Base-by-base conservation (phyloP, 257 asterid species). In the Lithospermum erythrorhizon region DNA sequence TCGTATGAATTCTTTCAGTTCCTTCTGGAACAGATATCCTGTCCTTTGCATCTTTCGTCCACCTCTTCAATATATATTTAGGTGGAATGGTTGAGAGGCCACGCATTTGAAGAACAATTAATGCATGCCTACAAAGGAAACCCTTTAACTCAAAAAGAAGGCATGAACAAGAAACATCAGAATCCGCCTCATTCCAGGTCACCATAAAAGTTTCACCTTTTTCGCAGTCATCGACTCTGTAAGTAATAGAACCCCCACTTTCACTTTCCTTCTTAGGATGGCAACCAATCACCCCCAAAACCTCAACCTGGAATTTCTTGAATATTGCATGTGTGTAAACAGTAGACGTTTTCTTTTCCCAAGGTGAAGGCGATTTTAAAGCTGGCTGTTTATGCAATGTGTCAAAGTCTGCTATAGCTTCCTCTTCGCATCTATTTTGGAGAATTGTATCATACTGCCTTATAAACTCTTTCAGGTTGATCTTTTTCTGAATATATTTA, bases 371-470 rank as follows among this genome's bases (percentile, higher is more conserved):
- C 1, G 98, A 91, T 75, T 82, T 91, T 24, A 91, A 83, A 21
- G 96, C 98, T 14, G 98, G 95, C 75, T 87, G 98, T 80, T 87
- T 91, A 83, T 91, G 94, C 82, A 87, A 88, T 8, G 95, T 87
- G 69, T 87, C 98, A 67, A 91, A 91, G 68, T 91, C 94, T 47
- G 98, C 94, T 74, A 91, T 71, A 72, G 87, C 96, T 79, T 91
- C 98, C 72, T 91, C 98, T 75, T 88, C 95, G 29, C 76, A 76
- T 80, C 95, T 82, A 75, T 70, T 87, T 57, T 82, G 94, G 65
- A 91, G 81, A 71, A 91, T 87, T 13, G 77, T 59, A 61, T 87
- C 95, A 62, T 87, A 91, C 63, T 91, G 96, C 70, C 95, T 84
- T 73, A 81, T 70, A 76, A 91, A 86, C 80, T 91, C 98, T 70